These are phyloP conservation scores for Lecanicillium sp. DNA, from an alignment of 2,329 filamentous ascomycete species.

Conservation along the genomic window DNA sequence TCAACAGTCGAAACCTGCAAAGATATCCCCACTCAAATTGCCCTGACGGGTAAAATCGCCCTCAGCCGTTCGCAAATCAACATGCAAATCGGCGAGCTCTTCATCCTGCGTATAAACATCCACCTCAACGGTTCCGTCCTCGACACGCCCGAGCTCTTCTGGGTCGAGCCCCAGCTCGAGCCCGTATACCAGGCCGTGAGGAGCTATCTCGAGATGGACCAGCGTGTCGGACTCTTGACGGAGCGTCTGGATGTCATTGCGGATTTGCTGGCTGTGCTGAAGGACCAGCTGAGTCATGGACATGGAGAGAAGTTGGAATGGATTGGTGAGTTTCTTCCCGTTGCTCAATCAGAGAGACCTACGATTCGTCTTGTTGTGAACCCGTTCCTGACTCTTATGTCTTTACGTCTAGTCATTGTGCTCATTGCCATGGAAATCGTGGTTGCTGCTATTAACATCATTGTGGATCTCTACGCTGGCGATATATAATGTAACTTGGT, in stretches of 20 bases:
- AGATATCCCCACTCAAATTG: slow-evolving; percentile 87
- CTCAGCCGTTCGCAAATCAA: slow-evolving; percentile 88
- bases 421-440: slow-evolving; percentile 94
- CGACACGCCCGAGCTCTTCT: slow-evolving; percentile 95
- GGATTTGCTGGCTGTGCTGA: slow-evolving; percentile 83
- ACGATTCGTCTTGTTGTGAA: not conserved
- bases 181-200: slow-evolving; percentile 93
- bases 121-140: slow-evolving; percentile 95
- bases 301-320: slow-evolving; percentile 85
- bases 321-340: slow-evolving; percentile 59
- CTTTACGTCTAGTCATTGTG: slow-evolving; percentile 62
- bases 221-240: slow-evolving; percentile 80
- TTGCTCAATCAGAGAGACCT: not conserved
- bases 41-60: slow-evolving; percentile 83
- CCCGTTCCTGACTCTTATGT: too few species aligned
- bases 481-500: slow-evolving; percentile 10
- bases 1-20: slow-evolving; percentile 91
- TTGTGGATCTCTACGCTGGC: slow-evolving; percentile 77
- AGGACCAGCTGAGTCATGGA: slow-evolving; percentile 90
- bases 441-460: slow-evolving; percentile 87
- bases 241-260: slow-evolving; percentile 87
- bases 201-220: slow-evolving; percentile 96
- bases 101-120: slow-evolving; percentile 96
- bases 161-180: slow-evolving; percentile 94
- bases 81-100: slow-evolving; percentile 98